phyloP scores from a whole-genome alignment of 1,284 basidiomycete genomes.

The Cryptococcus sp. region DNA sequence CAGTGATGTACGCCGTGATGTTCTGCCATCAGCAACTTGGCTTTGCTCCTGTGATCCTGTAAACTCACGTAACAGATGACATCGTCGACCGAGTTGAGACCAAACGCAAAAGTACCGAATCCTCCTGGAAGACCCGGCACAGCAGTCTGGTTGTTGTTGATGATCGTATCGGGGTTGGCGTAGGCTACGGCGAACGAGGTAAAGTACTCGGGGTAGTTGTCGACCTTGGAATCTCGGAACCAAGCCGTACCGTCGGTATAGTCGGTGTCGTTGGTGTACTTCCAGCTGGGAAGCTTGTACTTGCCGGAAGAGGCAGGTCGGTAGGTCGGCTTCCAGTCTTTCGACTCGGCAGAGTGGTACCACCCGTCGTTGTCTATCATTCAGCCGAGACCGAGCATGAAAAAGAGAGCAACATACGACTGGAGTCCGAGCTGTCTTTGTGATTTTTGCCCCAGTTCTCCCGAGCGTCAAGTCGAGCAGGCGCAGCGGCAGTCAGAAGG shows the following conservation, averaged over 20 bases:
- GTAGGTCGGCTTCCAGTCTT: slow-evolving; percentile 6
- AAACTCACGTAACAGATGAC: slow-evolving; percentile 40
- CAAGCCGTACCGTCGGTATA: not conserved
- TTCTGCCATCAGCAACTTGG: slow-evolving; percentile 14
- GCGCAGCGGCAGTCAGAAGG: slow-evolving; percentile 14
- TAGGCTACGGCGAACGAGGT: slow-evolving; percentile 39
- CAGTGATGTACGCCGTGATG: slow-evolving; percentile 35
- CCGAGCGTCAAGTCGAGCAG: slow-evolving; percentile 4
- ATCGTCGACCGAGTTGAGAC: slow-evolving; percentile 39
- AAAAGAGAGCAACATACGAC: too few species aligned
- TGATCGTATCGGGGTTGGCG: slow-evolving; percentile 33
- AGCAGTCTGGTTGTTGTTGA: slow-evolving; percentile 30
- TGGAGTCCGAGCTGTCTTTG: not conserved
- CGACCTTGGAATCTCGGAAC: slow-evolving; percentile 7
- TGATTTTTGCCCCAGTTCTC: slow-evolving; percentile 11
- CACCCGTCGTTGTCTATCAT: not conserved
- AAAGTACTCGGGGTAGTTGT: slow-evolving; percentile 33
- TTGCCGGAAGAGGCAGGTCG: slow-evolving; percentile 1
- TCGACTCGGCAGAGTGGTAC: not conserved
- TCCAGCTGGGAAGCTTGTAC: not conserved
- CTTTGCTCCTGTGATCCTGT: not conserved
- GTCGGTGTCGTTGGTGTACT: slow-evolving; percentile 11
- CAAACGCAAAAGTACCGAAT: slow-evolving; percentile 37
- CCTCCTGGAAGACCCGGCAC: slow-evolving; percentile 35
- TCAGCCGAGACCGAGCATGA: not conserved